phyloP scores from a whole-genome alignment of 2,329 filamentous ascomycete genomes.

The Penicillium glabrum region DNA sequence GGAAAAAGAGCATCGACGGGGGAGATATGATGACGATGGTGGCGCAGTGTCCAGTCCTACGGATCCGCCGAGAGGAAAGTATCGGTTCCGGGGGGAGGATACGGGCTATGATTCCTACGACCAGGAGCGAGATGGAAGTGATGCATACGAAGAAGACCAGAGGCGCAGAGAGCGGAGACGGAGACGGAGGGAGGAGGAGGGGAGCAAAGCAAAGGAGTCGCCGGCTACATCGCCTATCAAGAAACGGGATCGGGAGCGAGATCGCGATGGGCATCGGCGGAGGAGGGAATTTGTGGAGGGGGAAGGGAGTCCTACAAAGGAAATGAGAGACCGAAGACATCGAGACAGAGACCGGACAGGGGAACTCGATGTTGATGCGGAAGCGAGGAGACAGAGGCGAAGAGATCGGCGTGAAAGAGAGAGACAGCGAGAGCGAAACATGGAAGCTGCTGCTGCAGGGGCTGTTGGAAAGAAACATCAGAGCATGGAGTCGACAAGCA shows the following conservation, averaged over 20 bases:
- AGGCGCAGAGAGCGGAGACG: constrained; percentile 22
- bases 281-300: constrained; percentile 24
- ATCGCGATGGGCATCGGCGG: constrained; percentile 34
- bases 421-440: constrained; percentile 17
- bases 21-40: constrained; percentile 16
- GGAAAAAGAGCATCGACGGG: constrained; percentile 7
- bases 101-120: constrained; percentile 25
- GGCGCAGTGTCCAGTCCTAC: constrained; percentile 16
- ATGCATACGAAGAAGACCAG: constrained; percentile 18
- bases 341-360: constrained; percentile 13
- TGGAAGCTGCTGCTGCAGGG: constrained; percentile 6
- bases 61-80: constrained; percentile 14
- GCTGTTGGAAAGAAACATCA: constrained; percentile 35
- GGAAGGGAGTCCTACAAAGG: constrained; percentile 26
- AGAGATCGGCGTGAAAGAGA: constrained; percentile 21
- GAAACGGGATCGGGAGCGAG: constrained; percentile 32
- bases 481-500: constrained; percentile 45
- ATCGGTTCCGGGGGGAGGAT: constrained; percentile 21
- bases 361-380: constrained; percentile 20
- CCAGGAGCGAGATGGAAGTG: constrained; percentile 20
- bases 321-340: constrained; percentile 18
- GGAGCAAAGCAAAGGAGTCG: constrained; percentile 35
- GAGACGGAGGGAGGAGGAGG: constrained; percentile 22
- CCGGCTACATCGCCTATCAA: constrained; percentile 38
- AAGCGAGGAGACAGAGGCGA: constrained; percentile 28